Percentiles rank a stretch among this genome's conserved stretches.
These are phyloP conservation scores for Brassica balearica DNA, from an alignment of 441 rosid species.

Conservation along the genomic window DNA sequence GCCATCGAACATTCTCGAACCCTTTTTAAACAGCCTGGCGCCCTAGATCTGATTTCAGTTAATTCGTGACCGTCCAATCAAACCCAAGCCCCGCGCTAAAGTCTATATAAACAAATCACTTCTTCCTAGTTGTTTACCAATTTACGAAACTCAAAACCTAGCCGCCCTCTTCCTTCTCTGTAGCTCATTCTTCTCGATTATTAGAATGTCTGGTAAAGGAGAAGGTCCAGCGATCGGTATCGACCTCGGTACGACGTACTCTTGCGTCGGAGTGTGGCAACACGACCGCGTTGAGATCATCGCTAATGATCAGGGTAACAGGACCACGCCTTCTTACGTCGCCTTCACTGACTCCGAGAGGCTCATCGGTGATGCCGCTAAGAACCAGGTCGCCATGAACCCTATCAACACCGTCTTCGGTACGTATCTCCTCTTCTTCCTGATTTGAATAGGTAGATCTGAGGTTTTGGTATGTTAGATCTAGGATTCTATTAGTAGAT, in stretches of 20 bases:
- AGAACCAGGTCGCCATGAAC: constrained; percentile 65
- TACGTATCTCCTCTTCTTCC: constrained; percentile 10
- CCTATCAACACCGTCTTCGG: constrained; percentile 60
- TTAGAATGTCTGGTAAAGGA: constrained; percentile 61
- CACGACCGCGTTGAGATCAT: constrained; percentile 58
- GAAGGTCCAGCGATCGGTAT: constrained; percentile 67
- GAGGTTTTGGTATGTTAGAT: not conserved
- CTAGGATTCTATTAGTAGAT: not conserved
- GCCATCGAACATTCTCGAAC: not conserved
- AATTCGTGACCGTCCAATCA: not conserved
- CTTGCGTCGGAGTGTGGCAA: constrained; percentile 61
- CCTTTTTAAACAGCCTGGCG: not conserved
- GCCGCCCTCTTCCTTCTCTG: not conserved
- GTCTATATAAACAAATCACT: constrained; percentile 2
- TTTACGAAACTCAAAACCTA: not conserved
- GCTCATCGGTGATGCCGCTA: constrained; percentile 57
- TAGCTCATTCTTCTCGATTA: not conserved
- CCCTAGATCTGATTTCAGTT: not conserved
- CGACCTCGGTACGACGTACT: constrained; percentile 61
- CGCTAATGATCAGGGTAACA: constrained; percentile 58
- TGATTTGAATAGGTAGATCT: constrained; percentile 12
- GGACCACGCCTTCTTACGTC: constrained; percentile 57
- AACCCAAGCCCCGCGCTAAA: not conserved
- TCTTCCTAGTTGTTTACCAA: not conserved
- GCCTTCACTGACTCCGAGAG: constrained; percentile 59